Conservation (phyloP, 1,139 yeast genomes). For the Yamadazyma triangularis region DNA sequence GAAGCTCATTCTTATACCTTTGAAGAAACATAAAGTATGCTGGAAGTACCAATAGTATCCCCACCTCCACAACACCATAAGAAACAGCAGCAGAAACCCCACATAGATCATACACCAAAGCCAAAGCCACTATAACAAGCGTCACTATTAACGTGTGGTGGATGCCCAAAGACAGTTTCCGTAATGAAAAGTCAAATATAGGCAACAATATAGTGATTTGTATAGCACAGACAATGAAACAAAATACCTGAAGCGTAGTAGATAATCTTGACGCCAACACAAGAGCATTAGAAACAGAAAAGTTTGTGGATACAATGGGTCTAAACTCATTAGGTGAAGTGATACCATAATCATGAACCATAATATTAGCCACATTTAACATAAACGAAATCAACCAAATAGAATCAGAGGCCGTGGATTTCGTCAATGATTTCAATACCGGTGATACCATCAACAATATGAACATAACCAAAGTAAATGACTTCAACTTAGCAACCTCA, state of each 20-base stretch:
- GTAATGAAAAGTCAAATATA: conserved; percentile 56
- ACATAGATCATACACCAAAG: conserved; percentile 15
- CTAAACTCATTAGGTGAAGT: conserved; percentile 30
- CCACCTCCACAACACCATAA: no score
- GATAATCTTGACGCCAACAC: conserved; percentile 82
- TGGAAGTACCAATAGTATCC: conserved; percentile 59
- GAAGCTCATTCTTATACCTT: conserved; percentile 78
- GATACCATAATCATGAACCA: conserved; percentile 63
- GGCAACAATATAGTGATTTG: conserved; percentile 73
- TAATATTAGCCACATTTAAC: conserved; percentile 62
- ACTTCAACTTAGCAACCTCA: conserved; percentile 38
- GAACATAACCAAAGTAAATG: conserved; percentile 64
- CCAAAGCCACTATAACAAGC: conserved; percentile 18
- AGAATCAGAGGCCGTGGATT: conserved; percentile 88
- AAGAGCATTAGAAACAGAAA: conserved; percentile 81
- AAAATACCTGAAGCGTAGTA: conserved; percentile 73
- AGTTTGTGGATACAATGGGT: conserved; percentile 75
- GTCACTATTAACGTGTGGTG: conserved; percentile 30
- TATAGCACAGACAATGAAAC: conserved; percentile 71
- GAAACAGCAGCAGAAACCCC: conserved; percentile 47
- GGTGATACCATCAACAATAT: conserved; percentile 80
- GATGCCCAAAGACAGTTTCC: conserved; percentile 26
- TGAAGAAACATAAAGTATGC: conserved; percentile 68
- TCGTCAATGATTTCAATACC: conserved; percentile 79
- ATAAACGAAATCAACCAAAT: conserved; percentile 90